Evolutionary conservation across 2,329 filamentous ascomycete species (phyloP).

Genomic region (Exophiala sp.): DNA sequence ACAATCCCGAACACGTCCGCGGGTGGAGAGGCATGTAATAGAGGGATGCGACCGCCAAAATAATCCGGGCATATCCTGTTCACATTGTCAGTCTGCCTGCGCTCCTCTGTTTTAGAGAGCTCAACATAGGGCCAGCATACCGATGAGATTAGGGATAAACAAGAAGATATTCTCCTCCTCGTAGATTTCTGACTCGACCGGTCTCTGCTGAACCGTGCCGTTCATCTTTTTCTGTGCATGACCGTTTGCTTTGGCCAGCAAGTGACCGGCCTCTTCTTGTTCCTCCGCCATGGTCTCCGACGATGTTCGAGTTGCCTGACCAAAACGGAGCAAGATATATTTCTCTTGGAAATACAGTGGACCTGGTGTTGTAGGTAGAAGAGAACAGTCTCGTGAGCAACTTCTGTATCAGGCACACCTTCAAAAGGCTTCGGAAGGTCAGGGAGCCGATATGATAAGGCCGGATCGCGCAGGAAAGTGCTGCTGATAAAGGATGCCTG

Average conservation of each 20-base stretch:
- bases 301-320: not conserved
- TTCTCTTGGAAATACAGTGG: too few relatives aligned
- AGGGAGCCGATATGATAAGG: too few relatives aligned
- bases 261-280: conserved; percentile 2
- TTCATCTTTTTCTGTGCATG: conserved; percentile 32
- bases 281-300: conserved; percentile 2
- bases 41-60: conserved; percentile 82
- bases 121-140: conserved; percentile 45
- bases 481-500: too few relatives aligned
- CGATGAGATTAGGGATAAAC: conserved; percentile 78
- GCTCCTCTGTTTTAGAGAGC: not conserved
- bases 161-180: conserved; percentile 72
- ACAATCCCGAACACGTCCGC: conserved; percentile 50
- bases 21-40: conserved; percentile 97
- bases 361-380: not conserved
- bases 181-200: conserved; percentile 34
- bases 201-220: conserved; percentile 24
- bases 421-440: too few relatives aligned
- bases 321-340: too few relatives aligned
- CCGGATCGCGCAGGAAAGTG: too few relatives aligned
- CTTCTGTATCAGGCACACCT: conserved; percentile 2
- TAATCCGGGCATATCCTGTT: conserved; percentile 70
- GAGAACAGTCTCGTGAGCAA: conserved; percentile 2
- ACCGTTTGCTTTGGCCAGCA: conserved; percentile 8
- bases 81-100: not conserved